Percentiles rank a stretch among this genome's conserved stretches.
Evolutionary conservation across 2,329 filamentous ascomycete species (phyloP).

Genomic region (Diaporthe australafricana): DNA sequence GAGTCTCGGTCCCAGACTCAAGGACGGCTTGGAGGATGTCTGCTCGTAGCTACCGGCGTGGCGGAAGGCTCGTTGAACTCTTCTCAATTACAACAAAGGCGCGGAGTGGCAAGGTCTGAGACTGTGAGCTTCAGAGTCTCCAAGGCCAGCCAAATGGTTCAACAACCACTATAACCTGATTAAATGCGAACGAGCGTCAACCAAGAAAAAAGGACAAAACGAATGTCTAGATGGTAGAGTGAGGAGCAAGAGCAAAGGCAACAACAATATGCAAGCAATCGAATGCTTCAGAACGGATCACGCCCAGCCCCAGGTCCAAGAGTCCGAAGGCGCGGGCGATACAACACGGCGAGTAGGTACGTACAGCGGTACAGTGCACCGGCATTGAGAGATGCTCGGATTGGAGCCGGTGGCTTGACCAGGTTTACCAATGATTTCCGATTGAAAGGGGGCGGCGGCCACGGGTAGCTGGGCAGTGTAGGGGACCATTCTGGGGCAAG

Average conservation of each 20-base stretch:
- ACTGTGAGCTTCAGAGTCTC: not conserved
- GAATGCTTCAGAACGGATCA: slow-evolving; percentile 25
- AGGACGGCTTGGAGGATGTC: not conserved
- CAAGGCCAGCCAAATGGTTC: slow-evolving; percentile 7
- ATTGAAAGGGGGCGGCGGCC: slow-evolving; percentile 21
- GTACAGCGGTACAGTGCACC: slow-evolving; percentile 3
- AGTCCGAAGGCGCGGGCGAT: slow-evolving; percentile 18
- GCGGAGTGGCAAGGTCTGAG: not conserved
- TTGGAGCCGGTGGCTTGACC: slow-evolving; percentile 25
- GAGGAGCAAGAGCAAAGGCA: slow-evolving; percentile 35
- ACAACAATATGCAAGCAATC: slow-evolving; percentile 23
- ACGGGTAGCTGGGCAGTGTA: slow-evolving; percentile 30
- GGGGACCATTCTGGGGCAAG: slow-evolving; percentile 30
- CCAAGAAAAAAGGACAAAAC: slow-evolving; percentile 39
- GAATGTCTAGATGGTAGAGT: slow-evolving; percentile 41
- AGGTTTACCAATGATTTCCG: slow-evolving; percentile 8
- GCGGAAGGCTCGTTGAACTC: not conserved
- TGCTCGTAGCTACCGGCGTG: not conserved
- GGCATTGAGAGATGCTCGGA: slow-evolving; percentile 12
- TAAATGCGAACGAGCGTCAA: slow-evolving; percentile 26
- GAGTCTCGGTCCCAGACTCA: not conserved
- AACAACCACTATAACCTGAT: slow-evolving; percentile 24
- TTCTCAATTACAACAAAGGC: slow-evolving; percentile 19
- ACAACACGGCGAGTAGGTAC: slow-evolving; percentile 11
- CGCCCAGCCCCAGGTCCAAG: slow-evolving; percentile 18